Evolutionary conservation across 78 protist species (phyloP), one percentile per base, ranked within the genome.

Genomic region (Anaeramoeba ignava): DNA sequence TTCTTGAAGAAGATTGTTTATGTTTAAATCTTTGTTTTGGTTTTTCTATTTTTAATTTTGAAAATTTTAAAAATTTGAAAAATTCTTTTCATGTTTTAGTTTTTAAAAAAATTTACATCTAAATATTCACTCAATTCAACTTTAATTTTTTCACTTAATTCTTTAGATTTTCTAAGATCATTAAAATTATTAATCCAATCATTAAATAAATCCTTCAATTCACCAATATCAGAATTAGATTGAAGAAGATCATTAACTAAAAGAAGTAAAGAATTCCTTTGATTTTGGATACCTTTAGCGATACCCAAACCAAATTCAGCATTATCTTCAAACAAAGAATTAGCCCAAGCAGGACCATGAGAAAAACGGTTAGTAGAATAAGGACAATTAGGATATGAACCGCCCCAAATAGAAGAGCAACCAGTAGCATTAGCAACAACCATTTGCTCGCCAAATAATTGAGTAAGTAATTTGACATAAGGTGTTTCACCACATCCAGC

Each of bases 231-330:
- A n/a, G n/a, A n/a, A n/a, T n/a, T n/a, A n/a, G n/a, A n/a, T n/a
- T n/a, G n/a, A n/a, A n/a, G n/a, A n/a, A n/a, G n/a, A n/a, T n/a
- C n/a, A n/a, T n/a, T n/a, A n/a, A n/a, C n/a, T n/a, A n/a, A n/a
- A n/a, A n/a, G n/a, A n/a, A n/a, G n/a, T n/a, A n/a, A n/a, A n/a
- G n/a, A n/a, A n/a, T n/a, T n/a, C n/a, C n/a, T n/a, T n/a, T n/a
- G n/a, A n/a, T n/a, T n/a, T n/a, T n/a, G n/a, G n/a, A n/a, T n/a
- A n/a, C n/a, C n/a, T n/a, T n/a, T 33, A 40, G 81, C 39, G 8
- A 78, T 3, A 2, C 87, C 87, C 31, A 78, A 3, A 40, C 87
- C 87, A 78, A 78, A 0, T 33, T 85, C 87, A 78, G 87, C 87
- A 33, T 81, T 33, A 78, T 85, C 79, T 39, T 85, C 87, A 78